These are phyloP conservation scores for Hypoxylon rickii DNA, from an alignment of 495 filamentous ascomycete genomes.

Conservation along the genomic window DNA sequence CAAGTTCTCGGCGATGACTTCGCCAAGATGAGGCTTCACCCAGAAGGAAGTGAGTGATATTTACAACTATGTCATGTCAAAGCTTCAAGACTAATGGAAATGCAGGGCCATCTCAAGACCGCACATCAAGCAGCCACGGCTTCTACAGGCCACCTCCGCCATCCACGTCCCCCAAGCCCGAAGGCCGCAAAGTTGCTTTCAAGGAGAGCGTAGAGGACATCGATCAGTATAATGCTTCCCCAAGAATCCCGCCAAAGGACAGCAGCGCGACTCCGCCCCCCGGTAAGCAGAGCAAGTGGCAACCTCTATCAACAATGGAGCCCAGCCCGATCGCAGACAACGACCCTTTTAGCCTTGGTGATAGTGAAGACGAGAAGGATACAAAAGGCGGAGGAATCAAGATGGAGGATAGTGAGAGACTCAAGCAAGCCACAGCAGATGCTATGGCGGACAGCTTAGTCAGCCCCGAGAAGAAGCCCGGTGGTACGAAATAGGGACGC, in stretches of 20 bases:
- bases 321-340: slow-evolving; percentile 87
- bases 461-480: slow-evolving; percentile 33
- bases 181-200: slow-evolving; percentile 77
- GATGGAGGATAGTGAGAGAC: slow-evolving; percentile 67
- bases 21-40: slow-evolving; percentile 79
- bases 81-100: slow-evolving; percentile 18
- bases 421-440: slow-evolving; percentile 73
- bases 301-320: slow-evolving; percentile 85
- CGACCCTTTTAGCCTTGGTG: slow-evolving; percentile 94
- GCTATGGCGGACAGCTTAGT: slow-evolving; percentile 61
- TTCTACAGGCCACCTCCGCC: slow-evolving; percentile 76
- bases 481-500: slow-evolving; percentile 18
- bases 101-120: slow-evolving; percentile 30
- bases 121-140: slow-evolving; percentile 61
- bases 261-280: slow-evolving; percentile 35
- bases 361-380: slow-evolving; percentile 95
- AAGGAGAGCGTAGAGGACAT: slow-evolving; percentile 78
- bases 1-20: slow-evolving; percentile 90
- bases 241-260: slow-evolving; percentile 51
- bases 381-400: slow-evolving; percentile 62
- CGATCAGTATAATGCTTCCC: slow-evolving; percentile 70
- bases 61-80: not conserved
- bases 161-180: slow-evolving; percentile 62
- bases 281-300: slow-evolving; percentile 90
- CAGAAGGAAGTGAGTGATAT: slow-evolving; percentile 69